phyloP scores from a whole-genome alignment of 371 early-diverging fungal genomes.

The Lichtheimia corymbifera region DNA sequence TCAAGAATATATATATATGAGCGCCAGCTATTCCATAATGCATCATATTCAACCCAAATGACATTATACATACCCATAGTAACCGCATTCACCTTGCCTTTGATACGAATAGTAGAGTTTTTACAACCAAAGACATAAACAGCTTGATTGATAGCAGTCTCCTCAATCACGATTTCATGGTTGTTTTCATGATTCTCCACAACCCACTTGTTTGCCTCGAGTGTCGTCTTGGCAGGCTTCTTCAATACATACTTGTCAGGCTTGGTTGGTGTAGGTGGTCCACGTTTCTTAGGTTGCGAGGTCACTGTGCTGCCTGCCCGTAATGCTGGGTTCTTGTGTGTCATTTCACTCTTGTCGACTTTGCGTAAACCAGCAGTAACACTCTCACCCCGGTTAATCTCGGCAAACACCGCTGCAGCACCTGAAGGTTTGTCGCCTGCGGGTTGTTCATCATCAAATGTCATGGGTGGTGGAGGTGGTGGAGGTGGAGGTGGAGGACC shows the following conservation, averaged over 20 bases:
- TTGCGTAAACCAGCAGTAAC: constrained; percentile 87
- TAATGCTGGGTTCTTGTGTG: constrained; percentile 93
- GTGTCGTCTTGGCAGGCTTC: constrained; percentile 77
- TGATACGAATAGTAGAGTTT: constrained; percentile 86
- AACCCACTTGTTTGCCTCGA: constrained; percentile 94
- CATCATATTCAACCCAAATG: not conserved
- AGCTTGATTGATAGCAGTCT: constrained; percentile 82
- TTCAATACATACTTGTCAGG: constrained; percentile 67
- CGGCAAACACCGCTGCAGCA: constrained; percentile 80
- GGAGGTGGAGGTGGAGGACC: constrained; percentile 65
- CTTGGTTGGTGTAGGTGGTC: constrained; percentile 65
- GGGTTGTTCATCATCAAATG: constrained; percentile 32
- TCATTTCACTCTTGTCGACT: constrained; percentile 95
- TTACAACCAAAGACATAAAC: constrained; percentile 93
- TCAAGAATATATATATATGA: not conserved
- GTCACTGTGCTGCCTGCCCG: constrained; percentile 65
- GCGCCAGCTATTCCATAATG: not conserved
- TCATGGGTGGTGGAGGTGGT: constrained; percentile 69
- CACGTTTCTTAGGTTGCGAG: constrained; percentile 49
- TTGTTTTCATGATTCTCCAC: constrained; percentile 86
- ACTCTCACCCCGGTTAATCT: constrained; percentile 80
- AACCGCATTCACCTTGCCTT: constrained; percentile 90
- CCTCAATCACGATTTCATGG: constrained; percentile 74
- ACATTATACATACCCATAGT: constrained; percentile 64
- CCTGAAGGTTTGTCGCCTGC: constrained; percentile 25